These are phyloP conservation scores for Jamesozyma lodderae DNA, from an alignment of 805 yeast genomes.

Conservation along the genomic window DNA sequence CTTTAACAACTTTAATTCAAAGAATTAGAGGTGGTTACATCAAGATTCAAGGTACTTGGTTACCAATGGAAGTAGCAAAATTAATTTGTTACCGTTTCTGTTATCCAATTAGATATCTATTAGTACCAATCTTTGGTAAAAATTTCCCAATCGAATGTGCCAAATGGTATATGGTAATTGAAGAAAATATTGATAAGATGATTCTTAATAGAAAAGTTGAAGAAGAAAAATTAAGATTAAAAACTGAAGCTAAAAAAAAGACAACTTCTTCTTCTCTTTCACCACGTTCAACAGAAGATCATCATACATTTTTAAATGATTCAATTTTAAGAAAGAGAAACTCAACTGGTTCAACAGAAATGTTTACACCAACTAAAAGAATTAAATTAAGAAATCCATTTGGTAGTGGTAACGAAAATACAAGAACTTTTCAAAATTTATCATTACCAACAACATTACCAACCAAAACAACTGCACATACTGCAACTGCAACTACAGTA, in stretches of 20 bases:
- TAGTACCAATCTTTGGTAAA: constrained; percentile 73
- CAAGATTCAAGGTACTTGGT: constrained; percentile 93
- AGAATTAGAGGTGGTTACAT: constrained; percentile 85
- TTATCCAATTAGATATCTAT: constrained; percentile 62
- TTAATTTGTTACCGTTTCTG: constrained; percentile 66
- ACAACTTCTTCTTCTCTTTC: background rate
- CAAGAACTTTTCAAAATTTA: background rate
- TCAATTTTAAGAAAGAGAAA: background rate
- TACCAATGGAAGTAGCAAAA: constrained; percentile 61
- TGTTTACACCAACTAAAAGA: constrained; percentile 1
- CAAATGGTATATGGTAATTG: constrained; percentile 27
- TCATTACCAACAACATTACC: too few relatives aligned
- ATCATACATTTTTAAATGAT: background rate
- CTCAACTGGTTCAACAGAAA: background rate
- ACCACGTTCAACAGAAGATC: constrained; percentile 3
- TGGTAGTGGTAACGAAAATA: background rate
- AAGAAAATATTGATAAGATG: constrained; percentile 5
- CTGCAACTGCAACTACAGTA: too few relatives aligned
- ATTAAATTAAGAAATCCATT: constrained; percentile 1
- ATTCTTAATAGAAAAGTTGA: constrained; percentile 2
- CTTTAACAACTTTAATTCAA: constrained; percentile 30
- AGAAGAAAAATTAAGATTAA: background rate
- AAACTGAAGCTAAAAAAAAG: background rate
- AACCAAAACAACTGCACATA: too few relatives aligned
- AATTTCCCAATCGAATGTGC: constrained; percentile 40